Base-by-base conservation (phyloP, 169 alveolate genomes). In the Cryptosporidium tyzzeri region DNA sequence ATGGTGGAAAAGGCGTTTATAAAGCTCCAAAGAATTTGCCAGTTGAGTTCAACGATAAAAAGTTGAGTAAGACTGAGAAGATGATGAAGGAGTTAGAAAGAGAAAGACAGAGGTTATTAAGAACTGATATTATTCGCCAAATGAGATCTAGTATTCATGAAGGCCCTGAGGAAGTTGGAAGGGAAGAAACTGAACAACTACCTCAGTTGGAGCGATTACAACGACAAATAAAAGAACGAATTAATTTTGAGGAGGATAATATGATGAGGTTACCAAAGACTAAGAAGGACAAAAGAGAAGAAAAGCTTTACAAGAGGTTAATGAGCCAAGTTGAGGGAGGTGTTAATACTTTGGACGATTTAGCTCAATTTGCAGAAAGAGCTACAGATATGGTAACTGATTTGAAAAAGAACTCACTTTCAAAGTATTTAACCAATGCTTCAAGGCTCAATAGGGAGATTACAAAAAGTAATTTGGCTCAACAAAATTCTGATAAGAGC, bases 1-100 rank as follows among this genome's bases (percentile, higher is more conserved):
- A 67, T n/a, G 29, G 35, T n/a, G 35, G 53, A 62, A 31, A 75
- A 85, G 93, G 75, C 84, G 23, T 87, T 85, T 48, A 89, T 50
- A 41, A 70, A 84, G 69, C 86, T 86, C 84, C 93, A 84, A 89
- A 92, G 73, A 84, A 85, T 92, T 12, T 89, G 65, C 92, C 93
- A 44, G 85, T 73, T 55, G 91, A 92, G 84, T 92, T 92, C 84
- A 75, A 53, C 85, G 75, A 92, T 68, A 74, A 87, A 87, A 87
- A 89, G 71, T 74, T 92, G 80, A 73, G 86, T 70, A 85, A 85
- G 91, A 67, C 59, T 67, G 80, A 86, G 68, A 92, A 86, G 73
- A 92, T 69, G 85, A 91, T 85, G 92, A 92, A 26, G 80, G 73
- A 59, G 53, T 53, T 69, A 16, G 80, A 84, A 62, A 71, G 59